Evolutionary conservation across 164 flowering plant genomes (phyloP), one percentile per base, ranked within the genome.

Genomic region (Macadamia tetraphylla): DNA sequence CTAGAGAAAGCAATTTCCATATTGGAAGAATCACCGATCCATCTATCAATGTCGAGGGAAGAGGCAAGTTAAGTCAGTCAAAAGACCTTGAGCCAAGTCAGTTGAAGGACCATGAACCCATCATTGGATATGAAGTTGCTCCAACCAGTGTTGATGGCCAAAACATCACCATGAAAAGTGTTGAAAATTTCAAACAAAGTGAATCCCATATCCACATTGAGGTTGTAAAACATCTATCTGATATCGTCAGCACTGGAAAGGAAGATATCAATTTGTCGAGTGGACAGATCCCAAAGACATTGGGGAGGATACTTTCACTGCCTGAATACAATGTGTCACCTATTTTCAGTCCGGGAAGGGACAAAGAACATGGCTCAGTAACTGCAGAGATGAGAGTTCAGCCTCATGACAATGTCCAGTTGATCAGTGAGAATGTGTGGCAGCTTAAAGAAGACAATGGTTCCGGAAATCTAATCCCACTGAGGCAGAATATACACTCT

Each of bases 221-320:
- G 70, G 97, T 89, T 18, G 90, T 82, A 77, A 90, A 84, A 72
- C 95, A 92, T 81, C 88, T 94, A n/a, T 76, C 84, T 17, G 94
- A 94, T 67, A 82, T 92, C 86, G 71, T 94, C 69, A 81, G 61
- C 64, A 73, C 44, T 69, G 87, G 80, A 23, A 78, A 83, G 71
- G 86, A 78, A 30, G 70, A 72, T 64, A 78, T 70, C 3, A 78
- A 78, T 56, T 65, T 57, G 43, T 61, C 78, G 23, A 65, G 70
- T 32, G 62, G 73, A 70, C 75, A 74, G 46, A 62, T 43, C 46
- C 80, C 87, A 1, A 83, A 79, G 83, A 71, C 86, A 15, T 73
- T 88, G 14, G 97, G 90, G 60, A 83, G 86, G 71, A 84, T 92
- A 64, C 81, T 90, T 49, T 80, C 91, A 58, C 78, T 84, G 67